A percentile compares a stretch with the other conserved stretches of the same genome.
Conservation (phyloP, 108 stramenopile species). For the Ochromonas danica region DNA sequence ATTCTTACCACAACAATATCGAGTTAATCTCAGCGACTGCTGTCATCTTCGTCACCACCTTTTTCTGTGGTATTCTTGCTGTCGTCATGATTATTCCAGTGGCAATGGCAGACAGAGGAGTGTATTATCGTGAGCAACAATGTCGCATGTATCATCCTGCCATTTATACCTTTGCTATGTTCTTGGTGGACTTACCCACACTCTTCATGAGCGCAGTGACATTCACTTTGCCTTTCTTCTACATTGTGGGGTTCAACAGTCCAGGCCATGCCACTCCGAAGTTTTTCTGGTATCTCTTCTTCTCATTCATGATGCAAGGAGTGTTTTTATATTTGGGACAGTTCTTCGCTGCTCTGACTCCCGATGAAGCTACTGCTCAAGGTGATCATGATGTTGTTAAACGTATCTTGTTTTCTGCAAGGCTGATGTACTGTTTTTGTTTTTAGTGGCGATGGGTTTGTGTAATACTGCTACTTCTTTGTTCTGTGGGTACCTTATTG, state of each 20-base stretch:
- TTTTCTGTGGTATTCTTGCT: neutral
- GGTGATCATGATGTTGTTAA: no score
- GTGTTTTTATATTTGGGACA: neutral
- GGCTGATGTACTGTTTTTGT: no score
- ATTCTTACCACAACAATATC: no score
- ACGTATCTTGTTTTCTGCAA: no score
- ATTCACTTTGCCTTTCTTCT: neutral
- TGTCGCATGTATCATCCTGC: neutral
- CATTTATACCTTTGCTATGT: neutral
- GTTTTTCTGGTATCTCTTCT: neutral
- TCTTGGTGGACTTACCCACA: neutral
- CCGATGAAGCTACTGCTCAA: neutral
- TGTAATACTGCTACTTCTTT: neutral
- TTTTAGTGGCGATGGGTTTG: neutral
- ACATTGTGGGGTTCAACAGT: neutral
- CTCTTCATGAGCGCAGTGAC: neutral
- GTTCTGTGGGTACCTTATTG: slow-evolving; percentile 18
- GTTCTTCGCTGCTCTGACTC: neutral
- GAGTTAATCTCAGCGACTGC: no score
- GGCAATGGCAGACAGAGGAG: neutral
- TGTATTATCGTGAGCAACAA: neutral
- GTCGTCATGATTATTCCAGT: neutral
- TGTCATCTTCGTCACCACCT: neutral
- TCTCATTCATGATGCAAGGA: neutral
- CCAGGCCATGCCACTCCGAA: neutral